A percentile compares a stretch with the other conserved stretches of the same genome.
phyloP scores from a whole-genome alignment of 371 early-diverging fungal species.

The Coemansia sp. region DNA sequence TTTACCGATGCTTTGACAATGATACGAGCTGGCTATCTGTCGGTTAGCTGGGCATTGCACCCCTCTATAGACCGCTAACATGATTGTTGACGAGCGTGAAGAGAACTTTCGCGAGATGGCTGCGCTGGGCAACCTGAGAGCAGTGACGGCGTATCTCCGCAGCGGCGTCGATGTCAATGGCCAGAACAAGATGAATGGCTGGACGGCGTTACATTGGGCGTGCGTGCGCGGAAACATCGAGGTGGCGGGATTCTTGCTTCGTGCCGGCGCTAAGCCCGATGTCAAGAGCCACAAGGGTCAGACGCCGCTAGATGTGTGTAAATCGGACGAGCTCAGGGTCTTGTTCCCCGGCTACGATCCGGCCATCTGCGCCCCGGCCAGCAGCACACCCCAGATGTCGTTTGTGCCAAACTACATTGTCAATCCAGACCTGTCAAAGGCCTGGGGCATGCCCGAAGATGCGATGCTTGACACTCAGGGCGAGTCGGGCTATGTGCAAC shows the following conservation, averaged over 20 bases:
- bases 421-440: slow-evolving; percentile 69
- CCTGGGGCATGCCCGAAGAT: slow-evolving; percentile 73
- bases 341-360: slow-evolving; percentile 41
- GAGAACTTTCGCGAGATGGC: slow-evolving; percentile 70
- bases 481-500: slow-evolving; percentile 34
- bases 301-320: slow-evolving; percentile 56
- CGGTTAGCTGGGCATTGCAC: background rate
- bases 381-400: slow-evolving; percentile 41
- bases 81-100: slow-evolving; percentile 59
- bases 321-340: slow-evolving; percentile 48
- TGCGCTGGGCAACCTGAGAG: slow-evolving; percentile 73
- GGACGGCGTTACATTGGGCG: slow-evolving; percentile 85
- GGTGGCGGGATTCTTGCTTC: slow-evolving; percentile 57
- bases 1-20: background rate
- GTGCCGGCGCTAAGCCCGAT: slow-evolving; percentile 56
- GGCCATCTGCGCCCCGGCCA: background rate
- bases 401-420: slow-evolving; percentile 71
- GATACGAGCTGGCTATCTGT: too few species aligned
- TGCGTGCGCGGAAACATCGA: slow-evolving; percentile 58
- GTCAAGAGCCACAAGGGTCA: slow-evolving; percentile 54
- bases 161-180: slow-evolving; percentile 65
- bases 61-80: slow-evolving; percentile 1
- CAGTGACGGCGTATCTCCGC: slow-evolving; percentile 64
- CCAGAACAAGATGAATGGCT: slow-evolving; percentile 70
- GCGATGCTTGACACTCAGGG: slow-evolving; percentile 37